Base-by-base conservation (phyloP, 495 filamentous ascomycete species). In the Xylaria flabelliformis region DNA sequence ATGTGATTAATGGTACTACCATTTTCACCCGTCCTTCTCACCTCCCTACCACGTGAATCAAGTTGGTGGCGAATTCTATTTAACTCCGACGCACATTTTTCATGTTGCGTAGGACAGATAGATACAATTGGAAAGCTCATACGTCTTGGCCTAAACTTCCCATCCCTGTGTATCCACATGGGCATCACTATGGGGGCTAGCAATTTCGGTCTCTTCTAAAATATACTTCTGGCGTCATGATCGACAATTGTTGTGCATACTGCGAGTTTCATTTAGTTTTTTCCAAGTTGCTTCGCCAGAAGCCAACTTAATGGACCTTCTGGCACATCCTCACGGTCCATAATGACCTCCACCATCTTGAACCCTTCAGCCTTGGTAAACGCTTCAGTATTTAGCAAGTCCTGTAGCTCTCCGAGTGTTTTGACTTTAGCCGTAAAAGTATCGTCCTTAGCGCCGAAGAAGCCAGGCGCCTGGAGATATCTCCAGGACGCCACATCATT, bases 341-440 rank as follows among this genome's bases (percentile, higher is more conserved):
- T 91, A 73, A 92, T 90, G 42, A 94, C 59, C 78, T 95, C 92
- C n/a, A 95, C 91, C 79, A 95, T 85, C 85, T 93, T 77, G 29
- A 80, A 48, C 56, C 55, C 74, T 29, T 74, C 73, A 62, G 82
- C 76, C 74, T 67, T 74, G 44, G 78, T 82, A 73, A 94, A 92
- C 17, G 84, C 80, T 71, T 88, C 69, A 66, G 90, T 81, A 4
- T 80, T 82, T 72, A 94, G 90, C 17, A 94, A 79, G 46, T 86
- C 76, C 62, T 87, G 82, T 24, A 93, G 78, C 75, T 93, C 87
- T 17, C 89, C 84, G 71, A 89, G 86, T 6, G 88, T 91, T 79
- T 85, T 89, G 66, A 91, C 84, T 56, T 87, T 85, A 75, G 89
- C 90, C 13, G 87, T 87, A 78, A 87, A 85, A 39, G 86, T 81